These are phyloP conservation scores for Ordospora pajunii DNA, from an alignment of 371 early-diverging fungal species.

Conservation along the genomic window DNA sequence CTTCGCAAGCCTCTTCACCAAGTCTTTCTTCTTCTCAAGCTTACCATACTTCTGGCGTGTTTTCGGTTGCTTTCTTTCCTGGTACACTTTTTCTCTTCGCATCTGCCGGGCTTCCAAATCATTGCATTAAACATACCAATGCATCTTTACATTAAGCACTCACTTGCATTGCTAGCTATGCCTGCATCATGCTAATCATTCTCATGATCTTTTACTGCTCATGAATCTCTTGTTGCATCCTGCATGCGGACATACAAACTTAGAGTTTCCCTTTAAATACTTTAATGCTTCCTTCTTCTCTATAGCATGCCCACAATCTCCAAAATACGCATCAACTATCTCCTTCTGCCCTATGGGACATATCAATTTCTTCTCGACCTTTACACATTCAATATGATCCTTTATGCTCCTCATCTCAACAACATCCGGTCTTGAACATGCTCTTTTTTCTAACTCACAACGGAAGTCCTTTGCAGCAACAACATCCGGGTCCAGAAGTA, in stretches of 20 bases:
- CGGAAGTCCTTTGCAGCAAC: not conserved
- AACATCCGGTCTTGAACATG: not conserved
- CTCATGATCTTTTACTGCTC: not conserved
- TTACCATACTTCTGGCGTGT: slow-evolving; percentile 32
- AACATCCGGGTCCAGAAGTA: not conserved
- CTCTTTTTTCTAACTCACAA: not conserved
- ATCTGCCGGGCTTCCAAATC: not conserved
- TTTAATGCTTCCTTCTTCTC: slow-evolving; percentile 48
- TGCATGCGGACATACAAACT: slow-evolving; percentile 36
- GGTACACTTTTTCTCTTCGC: slow-evolving; percentile 15
- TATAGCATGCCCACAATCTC: slow-evolving; percentile 60
- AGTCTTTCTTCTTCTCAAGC: slow-evolving; percentile 49
- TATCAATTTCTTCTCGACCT: slow-evolving; percentile 26
- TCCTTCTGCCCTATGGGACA: slow-evolving; percentile 56
- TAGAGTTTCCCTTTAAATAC: slow-evolving; percentile 11
- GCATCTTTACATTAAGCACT: too few relatives aligned
- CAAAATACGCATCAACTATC: slow-evolving; percentile 39
- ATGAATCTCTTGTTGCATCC: slow-evolving; percentile 44
- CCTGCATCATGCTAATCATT: too few relatives aligned
- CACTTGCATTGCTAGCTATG: too few relatives aligned
- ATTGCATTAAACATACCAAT: too few relatives aligned
- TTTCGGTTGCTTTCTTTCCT: slow-evolving; percentile 32
- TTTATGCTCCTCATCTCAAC: not conserved
- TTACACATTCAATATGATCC: not conserved
- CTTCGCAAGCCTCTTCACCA: slow-evolving; percentile 38